Base-by-base conservation (phyloP, 805 yeast genomes). In the Yamadazyma philogaea region DNA sequence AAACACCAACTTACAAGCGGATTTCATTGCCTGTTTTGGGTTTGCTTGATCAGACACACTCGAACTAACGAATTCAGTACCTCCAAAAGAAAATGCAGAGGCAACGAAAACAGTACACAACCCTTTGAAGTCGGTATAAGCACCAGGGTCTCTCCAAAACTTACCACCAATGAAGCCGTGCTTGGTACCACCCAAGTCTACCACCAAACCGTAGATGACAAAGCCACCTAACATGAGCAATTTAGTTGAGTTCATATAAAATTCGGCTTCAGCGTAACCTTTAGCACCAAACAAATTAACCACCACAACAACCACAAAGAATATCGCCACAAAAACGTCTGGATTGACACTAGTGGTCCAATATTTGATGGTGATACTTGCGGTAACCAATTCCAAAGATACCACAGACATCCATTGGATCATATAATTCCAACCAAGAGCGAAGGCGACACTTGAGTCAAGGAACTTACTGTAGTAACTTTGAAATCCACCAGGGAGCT, bases 301-400 rank as follows among this genome's bases (percentile, higher is more conserved):
- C 21, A 61, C 44, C 10, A 74, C 51, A 22, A 80, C 66, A 6
- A 79, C 59, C 8, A 64, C 53, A 42, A 66, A 74, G 53, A 81
- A 77, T 3, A 80, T 73, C 1, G 72, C 64, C 15, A 81, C 82
- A 59, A 76, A 81, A 4, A 72, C 77, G 50, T 78, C 83, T 1
- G 84, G 66, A 51, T 79, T 73, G 37, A 80, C 67, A 4, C 59
- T 51, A 6, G 52, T 46, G 30, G 44, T 56, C 87, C 87, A 81
- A 59, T 66, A 81, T 48, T 73, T 64, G 44, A 81, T 71, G 20
- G 85, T 79, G 68, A 79, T 73, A 32, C 81, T 67, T 15, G 84
- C 84, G 18, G 85, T 79, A 21, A 81, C 84, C 54, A 81, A 67
- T 55, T 81, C 87, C 37, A 81, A 68, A 2, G 85, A 79, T 41